Evolutionary conservation across 768 basidiomycete genomes (phyloP), one percentile per base, ranked within the genome.

Genomic region (Macrolepiota fuliginosa): DNA sequence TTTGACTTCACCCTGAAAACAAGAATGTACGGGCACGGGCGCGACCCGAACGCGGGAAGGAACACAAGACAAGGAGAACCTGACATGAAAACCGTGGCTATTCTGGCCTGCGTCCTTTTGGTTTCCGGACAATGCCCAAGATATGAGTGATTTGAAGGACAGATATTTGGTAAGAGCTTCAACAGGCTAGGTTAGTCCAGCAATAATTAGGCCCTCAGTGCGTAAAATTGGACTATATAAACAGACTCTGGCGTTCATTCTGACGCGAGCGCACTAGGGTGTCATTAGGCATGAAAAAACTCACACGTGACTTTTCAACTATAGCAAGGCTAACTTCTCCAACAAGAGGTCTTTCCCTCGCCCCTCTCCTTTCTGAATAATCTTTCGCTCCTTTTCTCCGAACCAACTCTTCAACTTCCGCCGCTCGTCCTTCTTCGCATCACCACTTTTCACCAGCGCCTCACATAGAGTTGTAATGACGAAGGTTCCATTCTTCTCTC

Each of bases 261-360:
- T 42, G 40, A 25, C 24, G 24, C 47, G 47, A 49, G 47, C 24
- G 11, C 22, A 11, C 47, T 24, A 3, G 25, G 47, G 19, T 54
- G 52, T 37, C 22, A 54, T 22, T 37, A 17, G 35, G 29, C 35
- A 35, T 37, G 32, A 54, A 22, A 10, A 54, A 17, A 39, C 15
- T 19, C 47, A n/a, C 32, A 42, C 46, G 29, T 25, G 49, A 54
- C n/a, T 40, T 32, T 32, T 25, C 56, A 15, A 37, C 66, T 67
- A 81, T 39, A 81, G 66, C 17, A 66, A 62, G 12, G 70, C 72
- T 39, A 84, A 64, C 65, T 78, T 90, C 67, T 89, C 88, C 63
- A 89, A 62, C 35, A 96, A 73, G n/a, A 93, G 77, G 37, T 80
- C 81, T 66, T 81, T 86, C 11, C 94, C 94, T 75, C 90, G 93